Base-by-base conservation (phyloP, 73 alveolate species). In the Breviolum minutum region DNA sequence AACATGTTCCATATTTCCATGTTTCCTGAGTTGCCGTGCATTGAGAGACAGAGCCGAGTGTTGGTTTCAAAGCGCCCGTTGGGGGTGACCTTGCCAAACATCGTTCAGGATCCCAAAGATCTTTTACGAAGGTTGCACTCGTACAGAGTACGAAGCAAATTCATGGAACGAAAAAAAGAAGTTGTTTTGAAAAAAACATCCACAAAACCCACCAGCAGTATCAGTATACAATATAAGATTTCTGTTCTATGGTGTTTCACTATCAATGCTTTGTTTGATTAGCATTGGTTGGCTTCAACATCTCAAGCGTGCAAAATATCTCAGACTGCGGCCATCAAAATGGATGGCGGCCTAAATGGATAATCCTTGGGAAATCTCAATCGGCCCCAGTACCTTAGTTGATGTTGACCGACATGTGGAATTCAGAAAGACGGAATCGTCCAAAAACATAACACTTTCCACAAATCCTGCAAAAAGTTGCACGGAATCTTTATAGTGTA, bases 291-390 rank as follows among this genome's bases (percentile, higher is more conserved):
- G 81, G 26, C 19, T 71, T 13, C 26, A 30, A 22, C 30, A 11
- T 22, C 30, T n/a, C n/a, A n/a, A n/a, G n/a, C n/a, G n/a, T n/a
- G n/a, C n/a, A 7, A n/a, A 70, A 13, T 10, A 17, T 26, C 87
- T 64, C n/a, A 48, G 95, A 29, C 22, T 24, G 62, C 14, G 24
- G 66, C 97, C 99, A 99, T 95, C 99, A 98, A 79, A 29, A 99
- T 99, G 54, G 99, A 99, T 3, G 99, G 99, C 66, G 99, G 99
- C 89, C 99, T 95, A 94, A 92, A 79, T 9, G 99, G 99, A 93
- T 99, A 99, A 95, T 99, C 99, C 74, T 76, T 79, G 30, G 99
- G 99, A 71, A 99, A 98, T 77, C 98, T 89, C 80, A 99, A 63
- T 77, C 99, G 98, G 26, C 99, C 99, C 95, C 99, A 99, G 83